Percentiles rank a stretch among this genome's conserved stretches.
These are phyloP conservation scores for Suillus cothurnatus DNA, from an alignment of 768 basidiomycete genomes.

Conservation along the genomic window DNA sequence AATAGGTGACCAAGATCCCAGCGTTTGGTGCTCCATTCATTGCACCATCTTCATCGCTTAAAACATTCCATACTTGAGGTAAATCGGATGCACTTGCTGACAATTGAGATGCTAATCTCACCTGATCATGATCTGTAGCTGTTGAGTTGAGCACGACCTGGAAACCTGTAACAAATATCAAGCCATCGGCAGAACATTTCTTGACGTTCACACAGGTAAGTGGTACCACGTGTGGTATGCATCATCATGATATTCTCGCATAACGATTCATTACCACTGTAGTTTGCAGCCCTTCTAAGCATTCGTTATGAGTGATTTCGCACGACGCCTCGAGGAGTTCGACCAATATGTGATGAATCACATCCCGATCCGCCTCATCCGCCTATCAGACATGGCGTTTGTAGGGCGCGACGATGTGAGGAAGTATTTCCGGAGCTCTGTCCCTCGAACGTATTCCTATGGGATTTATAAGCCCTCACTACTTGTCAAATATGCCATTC, in stretches of 20 bases:
- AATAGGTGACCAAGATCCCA: not conserved
- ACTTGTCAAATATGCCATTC: slow-evolving; percentile 9
- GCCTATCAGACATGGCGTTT: not conserved
- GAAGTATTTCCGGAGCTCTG: not conserved
- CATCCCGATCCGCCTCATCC: not conserved
- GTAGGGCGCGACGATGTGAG: not conserved
- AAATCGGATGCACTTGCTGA: not conserved
- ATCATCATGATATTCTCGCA: not conserved
- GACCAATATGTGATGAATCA: slow-evolving; percentile 5
- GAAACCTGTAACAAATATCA: not conserved
- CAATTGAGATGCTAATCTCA: not conserved
- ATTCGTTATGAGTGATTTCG: not conserved
- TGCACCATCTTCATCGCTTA: not conserved
- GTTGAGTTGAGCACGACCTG: not conserved
- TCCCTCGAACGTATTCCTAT: not conserved
- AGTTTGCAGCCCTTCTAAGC: not conserved
- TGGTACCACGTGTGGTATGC: not conserved
- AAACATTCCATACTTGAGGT: not conserved
- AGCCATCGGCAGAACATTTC: not conserved
- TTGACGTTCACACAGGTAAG: not conserved
- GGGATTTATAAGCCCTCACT: not conserved
- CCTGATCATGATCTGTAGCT: not conserved
- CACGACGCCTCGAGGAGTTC: not conserved
- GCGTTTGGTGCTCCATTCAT: not conserved
- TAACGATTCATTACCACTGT: not conserved